A percentile compares a stretch with the other conserved stretches of the same genome.
These are phyloP conservation scores for Hygrophorus pudorinus DNA, from an alignment of 768 basidiomycete species.

Conservation along the genomic window DNA sequence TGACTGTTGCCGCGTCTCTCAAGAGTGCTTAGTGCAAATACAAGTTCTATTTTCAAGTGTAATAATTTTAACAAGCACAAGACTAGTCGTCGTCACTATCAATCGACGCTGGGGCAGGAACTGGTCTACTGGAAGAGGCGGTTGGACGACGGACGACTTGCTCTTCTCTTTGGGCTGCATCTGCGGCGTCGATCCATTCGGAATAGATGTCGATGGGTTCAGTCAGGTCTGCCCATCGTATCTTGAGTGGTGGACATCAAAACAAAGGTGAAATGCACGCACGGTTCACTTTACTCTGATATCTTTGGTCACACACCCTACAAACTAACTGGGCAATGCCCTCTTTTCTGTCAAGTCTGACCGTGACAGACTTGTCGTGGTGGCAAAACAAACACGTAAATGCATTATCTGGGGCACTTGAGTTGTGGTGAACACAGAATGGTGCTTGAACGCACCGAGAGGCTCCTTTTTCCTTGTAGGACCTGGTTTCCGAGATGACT, in stretches of 20 bases:
- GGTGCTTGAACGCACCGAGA: conserved; percentile 43
- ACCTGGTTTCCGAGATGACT: conserved; percentile 74
- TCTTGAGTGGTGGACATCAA: conserved; percentile 6
- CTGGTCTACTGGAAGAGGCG: conserved; percentile 51
- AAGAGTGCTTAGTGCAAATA: not conserved
- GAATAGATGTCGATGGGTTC: conserved; percentile 87
- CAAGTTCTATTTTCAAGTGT: not conserved
- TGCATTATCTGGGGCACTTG: conserved; percentile 46
- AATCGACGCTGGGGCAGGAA: conserved; percentile 29
- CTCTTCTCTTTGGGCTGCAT: conserved; percentile 65
- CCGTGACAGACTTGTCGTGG: conserved; percentile 82
- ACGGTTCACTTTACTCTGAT: conserved; percentile 85
- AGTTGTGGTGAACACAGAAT: not conserved
- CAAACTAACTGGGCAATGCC: conserved; percentile 73
- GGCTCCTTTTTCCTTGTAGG: conserved; percentile 59
- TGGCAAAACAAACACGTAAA: conserved; percentile 88
- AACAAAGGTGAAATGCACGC: conserved; percentile 9
- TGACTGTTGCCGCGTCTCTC: conserved; percentile 6
- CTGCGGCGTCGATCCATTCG: conserved; percentile 86
- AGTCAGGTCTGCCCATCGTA: conserved; percentile 51
- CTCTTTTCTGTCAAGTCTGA: conserved; percentile 79
- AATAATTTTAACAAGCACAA: not conserved
- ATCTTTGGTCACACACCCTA: conserved; percentile 79
- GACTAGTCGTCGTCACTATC: conserved; percentile 42
- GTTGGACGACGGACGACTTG: conserved; percentile 34